Evolutionary conservation across 495 filamentous ascomycete genomes (phyloP).

Genomic region (Penicillium egyptiacum): DNA sequence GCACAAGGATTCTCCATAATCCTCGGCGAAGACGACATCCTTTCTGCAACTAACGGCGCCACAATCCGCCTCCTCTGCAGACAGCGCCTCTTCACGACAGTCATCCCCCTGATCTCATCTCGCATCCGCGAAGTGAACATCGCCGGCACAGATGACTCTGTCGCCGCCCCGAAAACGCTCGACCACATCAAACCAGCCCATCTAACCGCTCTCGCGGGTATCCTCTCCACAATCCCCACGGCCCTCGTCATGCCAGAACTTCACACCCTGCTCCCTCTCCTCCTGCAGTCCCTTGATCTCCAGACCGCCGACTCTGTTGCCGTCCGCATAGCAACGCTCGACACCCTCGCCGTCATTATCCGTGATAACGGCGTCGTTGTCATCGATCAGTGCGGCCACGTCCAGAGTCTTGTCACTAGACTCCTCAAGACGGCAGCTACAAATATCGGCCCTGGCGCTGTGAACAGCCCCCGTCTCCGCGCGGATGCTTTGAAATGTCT

Average conservation of each 20-base stretch:
- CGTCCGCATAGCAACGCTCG: conserved; percentile 64
- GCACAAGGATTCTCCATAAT: conserved; percentile 62
- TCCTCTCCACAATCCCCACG: conserved; percentile 61
- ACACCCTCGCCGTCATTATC: conserved; percentile 59
- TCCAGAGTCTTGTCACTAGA: conserved; percentile 57
- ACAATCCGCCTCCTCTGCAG: conserved; percentile 62
- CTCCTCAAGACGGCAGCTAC: conserved; percentile 50
- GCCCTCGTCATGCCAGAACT: conserved; percentile 60
- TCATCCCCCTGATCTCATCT: conserved; percentile 57
- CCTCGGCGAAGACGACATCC: conserved; percentile 62
- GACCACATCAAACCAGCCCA: conserved; percentile 57
- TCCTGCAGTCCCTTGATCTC: conserved; percentile 70
- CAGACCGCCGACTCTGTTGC: conserved; percentile 45
- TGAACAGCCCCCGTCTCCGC: conserved; percentile 48
- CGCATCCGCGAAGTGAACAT: conserved; percentile 52
- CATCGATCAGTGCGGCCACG: conserved; percentile 57
- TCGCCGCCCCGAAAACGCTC: conserved; percentile 5
- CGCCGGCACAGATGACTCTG: conserved; percentile 20
- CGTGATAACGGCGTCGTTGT: conserved; percentile 53
- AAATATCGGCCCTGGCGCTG: conserved; percentile 11
- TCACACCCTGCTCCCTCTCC: conserved; percentile 59
- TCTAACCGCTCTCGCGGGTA: conserved; percentile 64
- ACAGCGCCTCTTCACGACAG: conserved; percentile 64
- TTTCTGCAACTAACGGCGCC: conserved; percentile 63
- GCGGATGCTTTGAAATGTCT: conserved; percentile 57